Evolutionary conservation across 176 grass and related monocot species (phyloP), one percentile per base, ranked within the genome.

Genomic region (Neostapfia colusana): DNA sequence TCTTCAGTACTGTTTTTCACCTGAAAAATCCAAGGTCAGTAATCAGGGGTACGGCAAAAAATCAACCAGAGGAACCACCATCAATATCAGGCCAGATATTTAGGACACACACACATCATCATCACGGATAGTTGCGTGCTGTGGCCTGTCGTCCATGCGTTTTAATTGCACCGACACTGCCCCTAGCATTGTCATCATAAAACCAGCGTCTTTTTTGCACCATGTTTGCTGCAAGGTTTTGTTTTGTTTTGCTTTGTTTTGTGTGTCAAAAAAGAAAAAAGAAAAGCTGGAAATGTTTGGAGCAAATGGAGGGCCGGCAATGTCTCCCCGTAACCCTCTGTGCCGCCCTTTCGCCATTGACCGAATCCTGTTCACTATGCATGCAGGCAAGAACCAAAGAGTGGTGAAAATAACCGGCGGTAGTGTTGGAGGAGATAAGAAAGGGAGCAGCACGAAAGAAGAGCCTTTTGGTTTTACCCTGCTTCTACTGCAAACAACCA

Each of bases 281-380:
- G 12, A 62, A 88, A 83, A 53, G 67, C 21, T 44, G 48, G 6
- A 76, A 75, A 76, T 70, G 65, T 15, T 39, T 57, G n/a, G 57
- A 87, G 66, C 57, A 87, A 82, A 82, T 65, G 79, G 85, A 76
- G 38, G 79, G 39, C 48, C 66, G 67, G 25, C 58, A 77, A 77
- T 65, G 27, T 87, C 58, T 72, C 67, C 48, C 56, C 44, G 34
- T 48, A 77, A 81, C 68, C 37, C 15, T 65, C 49, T 67, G 59
- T 58, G 80, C 49, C 74, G 62, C 49, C 25, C 10, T 72, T 39
- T 44, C 10, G 10, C 26, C 72, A 81, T 77, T 77, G 85, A 87
- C 85, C 79, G 31, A 77, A 82, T 77, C 79, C 65, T 64, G 78
- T 86, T 72, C 84, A 76, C 45, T 76, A 37, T 86, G 26, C 73